Base-by-base conservation (phyloP, 371 early-diverging fungal species). In the Apophysomyces variabilis region DNA sequence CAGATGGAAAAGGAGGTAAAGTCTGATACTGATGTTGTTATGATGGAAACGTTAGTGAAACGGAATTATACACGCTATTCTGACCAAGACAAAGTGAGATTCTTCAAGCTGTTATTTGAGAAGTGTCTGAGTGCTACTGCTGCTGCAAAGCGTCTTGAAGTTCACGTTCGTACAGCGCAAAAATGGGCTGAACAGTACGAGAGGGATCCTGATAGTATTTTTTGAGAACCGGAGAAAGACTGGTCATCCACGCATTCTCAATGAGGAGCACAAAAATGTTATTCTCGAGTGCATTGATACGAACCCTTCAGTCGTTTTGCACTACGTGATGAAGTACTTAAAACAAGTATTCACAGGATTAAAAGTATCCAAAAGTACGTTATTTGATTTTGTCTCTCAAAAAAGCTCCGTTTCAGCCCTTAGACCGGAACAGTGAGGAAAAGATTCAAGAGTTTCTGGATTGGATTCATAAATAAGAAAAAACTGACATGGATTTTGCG, bases 341-440 rank as follows among this genome's bases (percentile, higher is more conserved):
- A 58, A 2, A 38, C 35, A 58, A 38, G 58, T 35, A 58, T 58
- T 58, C 35, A 58, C 58, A 35, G 58, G 4, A 58, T 4, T 58
- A 1, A 58, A 58, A 35, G 58, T 58, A 58, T 58, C 38, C 32
- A 35, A 58, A 35, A 58, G 32, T 38, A 58, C 58, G 16, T 16
- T 58, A 38, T 38, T 35, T 14, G 58, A 58, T 58, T 58, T 58
- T 58, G 35, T 43, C 43, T 43, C 58, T 58, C 58, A 58, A 58
- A 58, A 16, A 58, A 35, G 35, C 26, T 58, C 26, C 0, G 26
- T 26, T 26, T 26, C 26, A 26, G 26, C 14, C 26, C 14, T 12
- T 43, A 3, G 43, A 43, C 43, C 43, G 58, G 58, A 58, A 58
- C 16, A 26, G 58, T 38, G 58, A 58, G 38, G 38, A 58, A 58